Conservation (phyloP, 495 filamentous ascomycete species). For the Aspergillus saccharolyticus region DNA sequence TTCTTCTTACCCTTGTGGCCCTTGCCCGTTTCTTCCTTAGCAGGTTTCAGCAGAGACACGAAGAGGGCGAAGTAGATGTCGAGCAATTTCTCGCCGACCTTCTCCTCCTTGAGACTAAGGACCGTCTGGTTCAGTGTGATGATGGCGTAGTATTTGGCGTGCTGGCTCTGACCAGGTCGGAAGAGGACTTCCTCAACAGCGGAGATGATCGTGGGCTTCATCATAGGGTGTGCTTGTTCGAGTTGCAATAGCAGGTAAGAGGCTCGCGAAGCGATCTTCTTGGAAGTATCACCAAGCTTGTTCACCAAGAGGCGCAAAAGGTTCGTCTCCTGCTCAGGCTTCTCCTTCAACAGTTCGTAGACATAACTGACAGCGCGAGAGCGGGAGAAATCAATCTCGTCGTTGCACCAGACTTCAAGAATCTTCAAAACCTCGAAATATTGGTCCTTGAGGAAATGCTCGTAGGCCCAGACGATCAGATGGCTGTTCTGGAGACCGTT, state of each 20-base stretch:
- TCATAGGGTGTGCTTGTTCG: constrained; percentile 77
- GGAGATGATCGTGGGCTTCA: constrained; percentile 83
- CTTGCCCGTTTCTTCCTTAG: constrained; percentile 30
- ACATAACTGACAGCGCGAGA: constrained; percentile 81
- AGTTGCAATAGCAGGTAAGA: constrained; percentile 92
- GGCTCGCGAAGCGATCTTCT: constrained; percentile 87
- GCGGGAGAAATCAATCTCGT: constrained; percentile 89
- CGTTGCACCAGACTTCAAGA: constrained; percentile 84
- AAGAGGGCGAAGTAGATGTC: constrained; percentile 89
- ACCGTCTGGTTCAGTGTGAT: constrained; percentile 97
- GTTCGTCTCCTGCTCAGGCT: constrained; percentile 96
- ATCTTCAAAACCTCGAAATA: constrained; percentile 90
- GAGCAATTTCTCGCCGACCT: constrained; percentile 74
- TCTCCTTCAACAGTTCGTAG: constrained; percentile 84
- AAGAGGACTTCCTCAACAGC: constrained; percentile 86
- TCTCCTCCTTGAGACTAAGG: constrained; percentile 72
- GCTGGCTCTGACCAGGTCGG: constrained; percentile 74
- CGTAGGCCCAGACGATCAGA: constrained; percentile 84
- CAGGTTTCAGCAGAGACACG: constrained; percentile 63
- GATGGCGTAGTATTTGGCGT: constrained; percentile 91
- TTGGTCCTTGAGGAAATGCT: constrained; percentile 86
- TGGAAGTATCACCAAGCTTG: constrained; percentile 89
- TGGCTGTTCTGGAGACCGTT: constrained; percentile 65
- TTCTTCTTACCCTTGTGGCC: constrained; percentile 20
- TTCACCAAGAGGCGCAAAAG: constrained; percentile 86